phyloP scores from a whole-genome alignment of 192 early-diverging fungal species.

The Dispira simplex region DNA sequence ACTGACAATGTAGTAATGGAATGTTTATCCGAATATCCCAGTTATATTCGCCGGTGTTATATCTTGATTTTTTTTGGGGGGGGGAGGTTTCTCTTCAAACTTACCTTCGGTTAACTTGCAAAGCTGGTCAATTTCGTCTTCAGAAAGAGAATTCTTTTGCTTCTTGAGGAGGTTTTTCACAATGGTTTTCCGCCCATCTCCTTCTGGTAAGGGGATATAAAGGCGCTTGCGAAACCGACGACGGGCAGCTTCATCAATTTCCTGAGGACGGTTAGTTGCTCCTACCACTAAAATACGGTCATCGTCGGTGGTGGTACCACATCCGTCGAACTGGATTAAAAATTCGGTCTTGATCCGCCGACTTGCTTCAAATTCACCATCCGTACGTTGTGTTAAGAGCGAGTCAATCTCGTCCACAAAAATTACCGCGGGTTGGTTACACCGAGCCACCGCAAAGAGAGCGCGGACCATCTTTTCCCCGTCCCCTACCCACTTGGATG shows the following conservation, averaged over 20 bases:
- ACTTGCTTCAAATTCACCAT: conserved; percentile 78
- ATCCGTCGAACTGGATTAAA: conserved; percentile 63
- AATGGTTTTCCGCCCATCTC: conserved; percentile 41
- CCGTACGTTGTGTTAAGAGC: conserved; percentile 70
- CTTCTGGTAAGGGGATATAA: conserved; percentile 80
- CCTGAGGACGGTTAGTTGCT: conserved; percentile 63
- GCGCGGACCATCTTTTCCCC: conserved; percentile 89
- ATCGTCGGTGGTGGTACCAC: conserved; percentile 53
- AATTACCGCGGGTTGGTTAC: conserved; percentile 73
- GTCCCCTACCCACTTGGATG: conserved; percentile 90
- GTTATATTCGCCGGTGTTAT: too few relatives aligned
- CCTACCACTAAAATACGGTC: conserved; percentile 72
- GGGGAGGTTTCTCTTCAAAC: not conserved
- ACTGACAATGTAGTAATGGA: too few relatives aligned
- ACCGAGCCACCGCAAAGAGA: conserved; percentile 81
- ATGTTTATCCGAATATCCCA: too few relatives aligned
- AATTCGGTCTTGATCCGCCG: conserved; percentile 91
- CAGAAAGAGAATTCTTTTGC: conserved; percentile 37
- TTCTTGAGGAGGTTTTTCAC: conserved; percentile 41
- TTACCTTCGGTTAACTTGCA: conserved; percentile 47
- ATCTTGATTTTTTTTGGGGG: too few relatives aligned
- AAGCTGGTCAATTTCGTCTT: conserved; percentile 40
- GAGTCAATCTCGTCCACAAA: conserved; percentile 96
- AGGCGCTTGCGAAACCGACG: conserved; percentile 53
- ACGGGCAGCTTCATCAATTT: conserved; percentile 86